Percentiles rank a stretch among this genome's conserved stretches.
These are phyloP conservation scores for Geotrichum fermentans DNA, from an alignment of 1,139 yeast genomes.

Conservation along the genomic window DNA sequence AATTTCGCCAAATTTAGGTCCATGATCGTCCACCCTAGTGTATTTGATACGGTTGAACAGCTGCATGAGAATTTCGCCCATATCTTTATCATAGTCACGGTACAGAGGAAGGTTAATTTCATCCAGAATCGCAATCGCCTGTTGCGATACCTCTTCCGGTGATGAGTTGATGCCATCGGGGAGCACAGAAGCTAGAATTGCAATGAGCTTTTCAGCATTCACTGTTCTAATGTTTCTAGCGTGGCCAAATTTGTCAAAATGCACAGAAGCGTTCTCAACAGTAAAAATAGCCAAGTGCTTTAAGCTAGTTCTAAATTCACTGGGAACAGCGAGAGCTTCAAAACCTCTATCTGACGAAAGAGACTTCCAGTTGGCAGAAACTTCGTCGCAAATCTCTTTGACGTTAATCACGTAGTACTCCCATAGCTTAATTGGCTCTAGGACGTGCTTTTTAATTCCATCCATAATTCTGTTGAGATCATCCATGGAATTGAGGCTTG, in stretches of 20 bases:
- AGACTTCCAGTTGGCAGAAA: constrained; percentile 28
- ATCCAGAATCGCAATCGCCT: constrained; percentile 57
- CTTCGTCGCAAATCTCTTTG: constrained; percentile 30
- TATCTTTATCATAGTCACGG: constrained; percentile 70
- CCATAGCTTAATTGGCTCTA: constrained; percentile 71
- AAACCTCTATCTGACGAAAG: constrained; percentile 22
- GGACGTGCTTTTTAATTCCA: constrained; percentile 63
- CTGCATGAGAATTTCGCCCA: constrained; percentile 59
- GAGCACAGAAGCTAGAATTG: constrained; percentile 40
- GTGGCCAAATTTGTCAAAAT: constrained; percentile 42
- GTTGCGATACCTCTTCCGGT: constrained; percentile 37
- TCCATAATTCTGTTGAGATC: constrained; percentile 60
- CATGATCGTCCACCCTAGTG: constrained; percentile 68
- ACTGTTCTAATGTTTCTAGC: constrained; percentile 53
- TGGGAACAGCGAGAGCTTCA: constrained; percentile 42
- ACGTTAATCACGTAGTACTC: constrained; percentile 71
- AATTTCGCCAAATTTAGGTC: constrained; percentile 69
- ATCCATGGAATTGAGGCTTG: constrained; percentile 43
- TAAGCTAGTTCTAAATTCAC: constrained; percentile 39
- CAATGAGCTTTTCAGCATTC: constrained; percentile 48
- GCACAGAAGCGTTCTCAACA: constrained; percentile 41
- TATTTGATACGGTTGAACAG: constrained; percentile 70
- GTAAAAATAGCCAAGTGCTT: constrained; percentile 51
- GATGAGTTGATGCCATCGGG: constrained; percentile 30
- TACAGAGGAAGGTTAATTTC: constrained; percentile 73